Evolutionary conservation across 768 basidiomycete genomes (phyloP), one percentile per base, ranked within the genome.

Genomic region (Hericium alpestre): DNA sequence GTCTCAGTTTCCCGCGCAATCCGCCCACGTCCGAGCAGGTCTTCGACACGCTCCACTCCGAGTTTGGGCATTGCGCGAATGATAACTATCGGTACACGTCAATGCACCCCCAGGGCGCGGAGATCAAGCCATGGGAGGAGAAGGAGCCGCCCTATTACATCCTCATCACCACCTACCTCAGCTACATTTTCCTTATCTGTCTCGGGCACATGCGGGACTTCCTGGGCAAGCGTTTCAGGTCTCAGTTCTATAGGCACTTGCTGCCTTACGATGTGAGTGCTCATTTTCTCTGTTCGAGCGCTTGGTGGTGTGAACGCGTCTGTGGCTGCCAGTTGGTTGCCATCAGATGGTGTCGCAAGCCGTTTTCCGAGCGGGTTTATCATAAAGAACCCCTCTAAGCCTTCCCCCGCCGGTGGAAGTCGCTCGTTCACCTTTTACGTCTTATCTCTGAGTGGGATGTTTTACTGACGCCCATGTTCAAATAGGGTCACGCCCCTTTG

Each of bases 121-220:
- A 79, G 1, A 67, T 88, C 58, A 72, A 74, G 54, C 67, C 74
- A 55, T 79, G 82, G 65, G 71, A 80, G 56, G 86, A 90, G 59
- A 82, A 86, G 61, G 91, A 94, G 65, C 95, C 95, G 3, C 89
- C 91, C 0, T 93, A 96, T 68, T 93, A 93, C 71, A 86, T 96
- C 65, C 79, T 97, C 46, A 71, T 98, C 59, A 84, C 89, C 9
- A 95, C 93, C 5, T 98, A 97, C 69, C 78, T 95, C 70, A 87
- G 88, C 74, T 98, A 95, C 73, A 80, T 98, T 64, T 78, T 97
- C 58, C 82, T 98, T 56, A 95, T 98, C 62, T 77, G 82, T 61
- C 72, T 99, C 50, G 96, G 96, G 18, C 96, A 98, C 66, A 73
- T 94, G 49, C 84, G 95, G 55, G 96, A 99, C 72, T 99, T 97